Conservation (phyloP, 2,329 filamentous ascomycete genomes). For the Talaromyces rugulosus region DNA sequence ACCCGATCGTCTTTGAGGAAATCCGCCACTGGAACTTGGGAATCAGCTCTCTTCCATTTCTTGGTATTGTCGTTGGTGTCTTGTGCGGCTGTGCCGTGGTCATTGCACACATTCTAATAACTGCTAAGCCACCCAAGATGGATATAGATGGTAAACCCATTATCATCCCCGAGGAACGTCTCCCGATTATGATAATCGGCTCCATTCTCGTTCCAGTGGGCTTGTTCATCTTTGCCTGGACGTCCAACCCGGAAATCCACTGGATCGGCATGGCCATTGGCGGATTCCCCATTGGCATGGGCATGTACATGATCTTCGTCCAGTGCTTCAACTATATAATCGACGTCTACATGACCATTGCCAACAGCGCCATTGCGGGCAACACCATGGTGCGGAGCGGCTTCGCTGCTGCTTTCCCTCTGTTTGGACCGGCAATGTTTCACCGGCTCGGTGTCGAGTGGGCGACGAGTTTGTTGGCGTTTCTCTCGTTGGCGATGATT, state of each 20-base stretch:
- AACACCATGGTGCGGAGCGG: slow-evolving; percentile 44
- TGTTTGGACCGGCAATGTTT: slow-evolving; percentile 46
- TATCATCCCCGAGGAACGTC: slow-evolving; percentile 26
- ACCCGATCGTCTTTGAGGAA: slow-evolving; percentile 28
- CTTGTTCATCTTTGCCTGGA: slow-evolving; percentile 49
- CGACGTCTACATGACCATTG: slow-evolving; percentile 40
- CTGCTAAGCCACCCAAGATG: not conserved
- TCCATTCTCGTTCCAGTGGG: slow-evolving; percentile 40
- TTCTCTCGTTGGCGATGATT: slow-evolving; percentile 40
- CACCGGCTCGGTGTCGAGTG: slow-evolving; percentile 44
- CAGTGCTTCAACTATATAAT: slow-evolving; percentile 39
- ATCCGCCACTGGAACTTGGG: slow-evolving; percentile 36
- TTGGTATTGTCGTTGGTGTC: slow-evolving; percentile 42
- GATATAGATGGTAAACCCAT: not conserved
- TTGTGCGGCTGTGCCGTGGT: not conserved
- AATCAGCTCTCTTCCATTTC: slow-evolving; percentile 38
- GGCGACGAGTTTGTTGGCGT: slow-evolving; percentile 43
- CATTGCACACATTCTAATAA: not conserved
- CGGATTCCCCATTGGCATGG: slow-evolving; percentile 40
- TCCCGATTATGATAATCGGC: slow-evolving; percentile 43
- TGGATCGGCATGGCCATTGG: slow-evolving; percentile 45
- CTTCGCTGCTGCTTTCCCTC: slow-evolving; percentile 45
- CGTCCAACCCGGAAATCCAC: slow-evolving; percentile 33
- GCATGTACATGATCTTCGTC: slow-evolving; percentile 37
- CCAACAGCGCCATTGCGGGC: slow-evolving; percentile 39